Evolutionary conservation across 1,139 yeast genomes (phyloP), one percentile per base, ranked within the genome.

Genomic region (Pichia sp.): DNA sequence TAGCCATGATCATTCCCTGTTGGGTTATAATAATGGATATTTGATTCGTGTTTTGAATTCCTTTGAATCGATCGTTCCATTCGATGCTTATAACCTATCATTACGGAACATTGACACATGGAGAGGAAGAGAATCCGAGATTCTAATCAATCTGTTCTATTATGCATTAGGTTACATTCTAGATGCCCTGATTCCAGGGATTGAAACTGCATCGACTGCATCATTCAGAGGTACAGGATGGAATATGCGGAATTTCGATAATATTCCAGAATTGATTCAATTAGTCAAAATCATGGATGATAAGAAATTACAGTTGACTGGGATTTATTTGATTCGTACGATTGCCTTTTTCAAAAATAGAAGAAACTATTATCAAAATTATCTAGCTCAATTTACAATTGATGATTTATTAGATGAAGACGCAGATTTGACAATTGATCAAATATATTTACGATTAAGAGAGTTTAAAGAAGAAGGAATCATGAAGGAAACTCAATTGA

Each of bases 21-120:
- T 50, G 8, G 39, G 44, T 17, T 40, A 35, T 33, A 38, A 48
- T 28, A 46, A 43, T 28, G 45, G 43, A 2, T 51, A 42, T 24
- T 31, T 46, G 20, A 19, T 50, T 8, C 22, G 47, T 31, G 32
- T 53, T 20, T 38, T 45, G 24, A 48, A 48, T 35, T 46, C 45
- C 17, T 51, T 40, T 32, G 39, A 42, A 27, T 38, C 45, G 17
- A 51, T 53, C 8, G 19, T 48, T 12, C 55, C 55, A 12, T 34
- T 40, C 19, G 38, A 49, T 37, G 36, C 46, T n/a, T 27, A 30
- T 21, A 46, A 44, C 34, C 21, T 37, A 22, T 31, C 2, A 34
- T 24, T 18, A 14, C 27, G 5, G 10, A 22, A 15, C 22, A 37
- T 10, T 2, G 21, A 42, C 3, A 36, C 38, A 1, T 14, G 20